These are phyloP conservation scores for Microcyclosporella mali DNA, from an alignment of 2,329 filamentous ascomycete species.

Conservation along the genomic window DNA sequence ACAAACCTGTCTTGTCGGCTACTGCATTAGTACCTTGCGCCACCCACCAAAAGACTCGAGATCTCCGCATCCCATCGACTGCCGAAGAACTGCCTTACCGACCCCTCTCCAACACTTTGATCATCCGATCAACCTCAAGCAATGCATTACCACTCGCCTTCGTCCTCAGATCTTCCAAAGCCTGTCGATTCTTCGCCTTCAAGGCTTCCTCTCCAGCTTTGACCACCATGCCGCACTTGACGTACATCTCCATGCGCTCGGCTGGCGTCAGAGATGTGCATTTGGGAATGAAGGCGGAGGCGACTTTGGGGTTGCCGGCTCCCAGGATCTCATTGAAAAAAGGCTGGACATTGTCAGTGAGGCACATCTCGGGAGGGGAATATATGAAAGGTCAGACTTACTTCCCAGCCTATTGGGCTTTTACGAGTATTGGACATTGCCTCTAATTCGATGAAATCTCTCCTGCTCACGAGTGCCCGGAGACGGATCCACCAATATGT, in stretches of 20 bases:
- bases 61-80: too few species aligned
- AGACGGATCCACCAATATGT: conserved; percentile 82
- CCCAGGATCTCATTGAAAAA: conserved; percentile 86
- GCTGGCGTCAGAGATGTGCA: conserved; percentile 64
- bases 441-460: conserved; percentile 89
- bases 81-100: conserved; percentile 11
- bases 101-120: conserved; percentile 43
- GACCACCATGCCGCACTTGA: conserved; percentile 84
- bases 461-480: conserved; percentile 78
- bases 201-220: conserved; percentile 90
- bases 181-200: conserved; percentile 68
- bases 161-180: conserved; percentile 66
- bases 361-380: neutral
- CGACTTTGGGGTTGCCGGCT: conserved; percentile 84
- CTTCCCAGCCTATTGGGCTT: conserved; percentile 94
- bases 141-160: conserved; percentile 65
- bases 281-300: conserved; percentile 78
- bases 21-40: too few species aligned
- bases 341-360: conserved; percentile 49
- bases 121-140: conserved; percentile 77
- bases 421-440: conserved; percentile 72
- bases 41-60: too few species aligned
- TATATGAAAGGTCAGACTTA: conserved; percentile 40
- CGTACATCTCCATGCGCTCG: conserved; percentile 83
- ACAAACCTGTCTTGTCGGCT: too few species aligned